Evolutionary conservation across 805 yeast genomes (phyloP).

Genomic region (Cyberlindnera misumaiensis): DNA sequence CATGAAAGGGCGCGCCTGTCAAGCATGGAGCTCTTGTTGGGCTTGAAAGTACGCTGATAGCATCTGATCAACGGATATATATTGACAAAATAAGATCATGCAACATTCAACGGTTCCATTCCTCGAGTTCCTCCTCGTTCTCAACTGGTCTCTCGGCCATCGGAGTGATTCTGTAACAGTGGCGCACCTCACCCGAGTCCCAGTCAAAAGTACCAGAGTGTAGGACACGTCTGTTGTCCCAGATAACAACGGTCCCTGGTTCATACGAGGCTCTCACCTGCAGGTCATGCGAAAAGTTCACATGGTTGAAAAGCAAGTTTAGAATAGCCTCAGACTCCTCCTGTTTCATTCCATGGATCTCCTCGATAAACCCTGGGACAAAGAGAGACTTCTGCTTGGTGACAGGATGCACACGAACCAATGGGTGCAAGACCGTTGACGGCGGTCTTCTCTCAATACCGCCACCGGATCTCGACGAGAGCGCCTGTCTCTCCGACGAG

Average conservation of each 20-base stretch:
- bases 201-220: constrained; percentile 52
- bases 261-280: constrained; percentile 19
- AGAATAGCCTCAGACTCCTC: constrained; percentile 44
- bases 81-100: too few species aligned
- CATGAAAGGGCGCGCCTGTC: too few species aligned
- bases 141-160: constrained; percentile 42
- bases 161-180: constrained; percentile 20
- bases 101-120: not conserved
- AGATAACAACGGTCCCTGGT: constrained; percentile 18
- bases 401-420: constrained; percentile 58
- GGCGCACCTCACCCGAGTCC: constrained; percentile 25
- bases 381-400: constrained; percentile 57
- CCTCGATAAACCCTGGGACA: constrained; percentile 43
- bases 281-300: constrained; percentile 36
- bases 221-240: constrained; percentile 28
- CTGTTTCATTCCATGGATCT: constrained; percentile 46
- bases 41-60: too few species aligned
- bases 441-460: constrained; percentile 39
- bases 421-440: constrained; percentile 35
- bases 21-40: too few species aligned
- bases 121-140: not conserved
- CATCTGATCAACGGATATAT: too few species aligned
- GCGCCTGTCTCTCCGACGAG: constrained; percentile 34
- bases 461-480: constrained; percentile 41
- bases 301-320: constrained; percentile 37